Base-by-base conservation (phyloP, 805 yeast species). In the Metschnikowia santaceciliae region DNA sequence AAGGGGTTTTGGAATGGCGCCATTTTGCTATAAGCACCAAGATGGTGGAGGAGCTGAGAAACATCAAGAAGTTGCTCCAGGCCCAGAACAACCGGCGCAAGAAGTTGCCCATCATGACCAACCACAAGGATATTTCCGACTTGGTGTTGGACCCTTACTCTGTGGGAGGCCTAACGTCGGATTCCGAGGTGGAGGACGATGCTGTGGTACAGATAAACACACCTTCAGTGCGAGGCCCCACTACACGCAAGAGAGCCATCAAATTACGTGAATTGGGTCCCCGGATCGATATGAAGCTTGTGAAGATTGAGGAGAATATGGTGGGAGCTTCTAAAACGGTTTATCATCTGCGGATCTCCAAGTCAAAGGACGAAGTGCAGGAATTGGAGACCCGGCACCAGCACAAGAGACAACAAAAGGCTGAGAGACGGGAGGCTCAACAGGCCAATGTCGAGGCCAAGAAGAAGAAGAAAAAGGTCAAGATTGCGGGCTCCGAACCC, bases 201-300 rank as follows among this genome's bases (percentile, higher is more conserved):
- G 88, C 83, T 23, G 78, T 86, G 48, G 92, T 89, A 32, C 89
- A 83, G 57, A 75, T 86, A 22, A 56, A 56, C 32, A 56, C 47
- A 10, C 52, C 59, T 17, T 49, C 50, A 17, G 48, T 50, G 17
- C 55, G 50, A 30, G 52, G 56, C 17, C 54, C 59, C n/a, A 39
- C 65, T 17, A 69, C 79, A 47, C 63, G 70, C 33, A 90, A 90
- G 69, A 82, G 88, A 61, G 98, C 99, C 1, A 88, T 94, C 59
- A 91, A 90, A 66, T 75, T 94, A 46, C 88, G 92, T 1, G 99
- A 94, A 68, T 73, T 92, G 45, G 99, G 99, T 0, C 99, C 99
- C 35, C 79, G 99, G 57, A 70, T 94, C 68, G 82, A 80, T 58
- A 72, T 94, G 68, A 75, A 82, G 47, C 72, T 94, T 51, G 72